phyloP scores from a whole-genome alignment of 257 asterid species.

The Knoxia roxburghii region DNA sequence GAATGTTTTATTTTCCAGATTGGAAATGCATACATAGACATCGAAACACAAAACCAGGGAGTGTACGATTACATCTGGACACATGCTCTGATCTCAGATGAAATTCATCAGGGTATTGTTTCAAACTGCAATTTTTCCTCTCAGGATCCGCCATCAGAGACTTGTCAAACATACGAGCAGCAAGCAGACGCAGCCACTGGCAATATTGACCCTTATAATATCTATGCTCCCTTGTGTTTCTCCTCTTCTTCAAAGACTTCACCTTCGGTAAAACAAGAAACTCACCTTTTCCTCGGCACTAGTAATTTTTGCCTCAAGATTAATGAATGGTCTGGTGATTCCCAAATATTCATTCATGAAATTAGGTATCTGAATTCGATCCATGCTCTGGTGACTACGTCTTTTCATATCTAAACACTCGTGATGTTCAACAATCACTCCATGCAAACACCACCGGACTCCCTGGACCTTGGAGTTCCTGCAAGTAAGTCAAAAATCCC shows the following conservation, averaged over 20 bases:
- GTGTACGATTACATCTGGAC: conserved; percentile 22
- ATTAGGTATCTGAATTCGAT: conserved; percentile 22
- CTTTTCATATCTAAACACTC: conserved; percentile 17
- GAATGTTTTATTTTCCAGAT: conserved; percentile 16
- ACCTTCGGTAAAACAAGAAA: neutral
- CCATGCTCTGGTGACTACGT: conserved; percentile 24
- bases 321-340: too few species aligned
- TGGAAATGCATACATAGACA: conserved; percentile 34
- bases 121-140: conserved; percentile 24
- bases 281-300: too few species aligned
- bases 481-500: conserved; percentile 12
- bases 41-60: conserved; percentile 17
- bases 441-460: conserved; percentile 19
- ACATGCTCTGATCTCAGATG: conserved; percentile 28
- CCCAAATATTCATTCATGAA: too few species aligned
- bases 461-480: conserved; percentile 23
- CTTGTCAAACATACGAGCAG: conserved; percentile 1
- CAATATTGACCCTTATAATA: conserved; percentile 18
- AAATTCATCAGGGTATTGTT: conserved; percentile 12
- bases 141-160: neutral
- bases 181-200: neutral
- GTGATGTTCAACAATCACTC: conserved; percentile 21
- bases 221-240: conserved; percentile 37
- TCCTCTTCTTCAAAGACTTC: conserved; percentile 19
- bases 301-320: neutral